Percentiles rank a stretch among this genome's conserved stretches.
These are phyloP conservation scores for Vinca major DNA, from an alignment of 305 asterid genomes.

Conservation along the genomic window DNA sequence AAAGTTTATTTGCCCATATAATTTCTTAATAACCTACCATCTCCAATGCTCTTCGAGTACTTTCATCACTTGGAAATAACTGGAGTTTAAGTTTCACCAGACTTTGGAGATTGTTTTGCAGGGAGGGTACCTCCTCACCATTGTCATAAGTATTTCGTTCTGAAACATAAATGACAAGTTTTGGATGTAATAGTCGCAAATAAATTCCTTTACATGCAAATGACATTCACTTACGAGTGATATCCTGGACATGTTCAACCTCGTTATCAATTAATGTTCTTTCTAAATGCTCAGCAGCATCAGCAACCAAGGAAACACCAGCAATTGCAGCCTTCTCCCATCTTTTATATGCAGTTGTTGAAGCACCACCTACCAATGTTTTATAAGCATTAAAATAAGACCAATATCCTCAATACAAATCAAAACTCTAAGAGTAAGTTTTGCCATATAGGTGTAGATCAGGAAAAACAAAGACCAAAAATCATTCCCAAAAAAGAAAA, in stretches of 20 bases:
- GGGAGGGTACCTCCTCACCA: conserved; percentile 39
- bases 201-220: conserved; percentile 5
- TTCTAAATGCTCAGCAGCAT: conserved; percentile 98
- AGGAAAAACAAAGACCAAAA: background rate
- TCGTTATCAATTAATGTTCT: conserved; percentile 60
- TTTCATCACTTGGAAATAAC: conserved; percentile 83
- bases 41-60: conserved; percentile 76
- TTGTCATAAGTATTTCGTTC: conserved; percentile 42
- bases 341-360: conserved; percentile 80
- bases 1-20: background rate
- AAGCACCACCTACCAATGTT: conserved; percentile 40
- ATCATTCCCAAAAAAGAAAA: background rate
- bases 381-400: conserved; percentile 13
- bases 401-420: conserved; percentile 1
- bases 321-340: conserved; percentile 99
- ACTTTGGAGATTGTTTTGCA: conserved; percentile 34
- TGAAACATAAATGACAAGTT: conserved; percentile 27
- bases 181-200: conserved; percentile 12
- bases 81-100: conserved; percentile 80
- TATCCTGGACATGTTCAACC: conserved; percentile 38
- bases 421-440: background rate
- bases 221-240: background rate
- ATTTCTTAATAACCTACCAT: conserved; percentile 36
- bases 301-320: conserved; percentile 98
- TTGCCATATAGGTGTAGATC: background rate